A percentile compares a stretch with the other conserved stretches of the same genome.
Evolutionary conservation across 495 filamentous ascomycete genomes (phyloP).

Genomic region (Penicillium odoratum): DNA sequence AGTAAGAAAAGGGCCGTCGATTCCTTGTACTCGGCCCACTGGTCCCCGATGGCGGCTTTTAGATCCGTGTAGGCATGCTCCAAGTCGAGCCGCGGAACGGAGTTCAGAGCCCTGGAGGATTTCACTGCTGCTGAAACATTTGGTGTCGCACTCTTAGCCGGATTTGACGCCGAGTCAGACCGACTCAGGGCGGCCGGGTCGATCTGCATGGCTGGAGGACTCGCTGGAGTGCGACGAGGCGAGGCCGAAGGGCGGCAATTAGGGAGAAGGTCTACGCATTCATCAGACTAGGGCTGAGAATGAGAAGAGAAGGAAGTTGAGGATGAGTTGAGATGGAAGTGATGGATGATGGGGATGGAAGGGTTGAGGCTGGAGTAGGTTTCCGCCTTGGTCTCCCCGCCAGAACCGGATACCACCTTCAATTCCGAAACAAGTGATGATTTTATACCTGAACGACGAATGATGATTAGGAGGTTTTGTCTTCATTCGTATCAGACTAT

Average conservation of each 20-base stretch:
- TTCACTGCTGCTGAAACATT: conserved; percentile 56
- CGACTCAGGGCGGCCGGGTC: conserved; percentile 82
- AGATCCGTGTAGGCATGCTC: conserved; percentile 87
- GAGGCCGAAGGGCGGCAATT: conserved; percentile 42
- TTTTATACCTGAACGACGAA: not conserved
- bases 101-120: conserved; percentile 59
- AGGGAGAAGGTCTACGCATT: conserved; percentile 40
- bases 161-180: conserved; percentile 59
- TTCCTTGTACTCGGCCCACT: conserved; percentile 89
- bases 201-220: conserved; percentile 69
- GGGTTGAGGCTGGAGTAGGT: conserved; percentile 27
- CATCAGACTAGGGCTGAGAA: conserved; percentile 31
- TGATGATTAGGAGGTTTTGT: not conserved
- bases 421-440: conserved; percentile 15
- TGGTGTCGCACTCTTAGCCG: conserved; percentile 60
- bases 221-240: conserved; percentile 44
- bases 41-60: conserved; percentile 76
- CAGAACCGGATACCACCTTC: conserved; percentile 28
- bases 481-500: not conserved
- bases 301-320: conserved; percentile 6
- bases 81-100: conserved; percentile 81
- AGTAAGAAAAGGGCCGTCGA: conserved; percentile 75
- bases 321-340: conserved; percentile 10
- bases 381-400: conserved; percentile 34
- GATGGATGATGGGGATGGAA: conserved; percentile 22